Evolutionary conservation across 306 rosid genomes (phyloP).

Genomic region (Cucumis hystrix): DNA sequence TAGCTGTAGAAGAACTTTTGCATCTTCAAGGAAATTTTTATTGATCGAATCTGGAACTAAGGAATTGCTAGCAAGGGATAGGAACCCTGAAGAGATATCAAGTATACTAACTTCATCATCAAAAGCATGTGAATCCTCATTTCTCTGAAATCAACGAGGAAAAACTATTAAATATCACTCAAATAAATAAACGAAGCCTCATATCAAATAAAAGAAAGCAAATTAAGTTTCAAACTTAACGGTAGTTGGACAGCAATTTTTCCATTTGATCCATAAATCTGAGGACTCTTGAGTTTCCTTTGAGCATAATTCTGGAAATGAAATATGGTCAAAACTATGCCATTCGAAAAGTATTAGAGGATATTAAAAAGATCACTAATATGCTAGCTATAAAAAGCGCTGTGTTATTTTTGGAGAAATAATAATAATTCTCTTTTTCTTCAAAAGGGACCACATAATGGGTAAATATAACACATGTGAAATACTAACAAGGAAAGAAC

Average conservation of each 20-base stretch:
- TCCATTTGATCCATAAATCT: conserved; percentile 56
- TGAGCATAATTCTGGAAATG: conserved; percentile 9
- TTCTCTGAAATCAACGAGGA: conserved; percentile 34
- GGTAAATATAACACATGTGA: no score
- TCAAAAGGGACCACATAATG: no score
- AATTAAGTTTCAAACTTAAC: conserved; percentile 26
- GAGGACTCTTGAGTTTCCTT: conserved; percentile 35
- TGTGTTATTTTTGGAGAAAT: background rate
- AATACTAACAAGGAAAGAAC: no score
- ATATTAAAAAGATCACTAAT: background rate
- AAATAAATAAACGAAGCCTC: background rate
- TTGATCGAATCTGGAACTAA: conserved; percentile 60
- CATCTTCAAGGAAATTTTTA: conserved; percentile 52
- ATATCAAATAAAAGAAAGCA: background rate
- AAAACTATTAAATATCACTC: background rate
- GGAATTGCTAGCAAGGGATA: conserved; percentile 75
- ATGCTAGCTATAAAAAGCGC: background rate
- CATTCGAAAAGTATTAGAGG: background rate
- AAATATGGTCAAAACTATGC: background rate
- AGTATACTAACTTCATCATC: conserved; percentile 42
- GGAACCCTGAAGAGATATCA: conserved; percentile 68
- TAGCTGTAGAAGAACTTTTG: conserved; percentile 76
- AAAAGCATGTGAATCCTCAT: conserved; percentile 17
- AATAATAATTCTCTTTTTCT: no score
- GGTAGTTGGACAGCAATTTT: conserved; percentile 36